phyloP scores from a whole-genome alignment of 2,329 filamentous ascomycete species.

The Botrytis cinerea region DNA sequence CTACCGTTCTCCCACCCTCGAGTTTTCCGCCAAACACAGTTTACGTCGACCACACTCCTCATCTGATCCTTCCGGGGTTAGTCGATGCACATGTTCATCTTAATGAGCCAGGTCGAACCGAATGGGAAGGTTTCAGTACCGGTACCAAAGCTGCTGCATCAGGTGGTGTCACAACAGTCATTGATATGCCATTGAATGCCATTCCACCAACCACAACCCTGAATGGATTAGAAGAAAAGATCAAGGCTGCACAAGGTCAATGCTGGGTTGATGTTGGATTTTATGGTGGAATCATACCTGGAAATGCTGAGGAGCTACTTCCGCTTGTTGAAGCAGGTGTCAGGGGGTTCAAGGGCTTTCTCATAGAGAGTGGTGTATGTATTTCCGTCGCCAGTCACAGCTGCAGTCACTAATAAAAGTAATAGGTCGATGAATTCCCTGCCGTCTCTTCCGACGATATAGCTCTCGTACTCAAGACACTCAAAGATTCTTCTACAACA shows the following conservation, averaged over 20 bases:
- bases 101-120: constrained; percentile 93
- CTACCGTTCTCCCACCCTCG: constrained; percentile 70
- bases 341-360: constrained; percentile 93
- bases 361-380: constrained; percentile 93
- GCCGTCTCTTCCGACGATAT: constrained; percentile 83
- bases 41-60: constrained; percentile 83
- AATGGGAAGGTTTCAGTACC: constrained; percentile 98
- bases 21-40: constrained; percentile 71
- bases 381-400: neutral
- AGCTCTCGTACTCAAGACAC: constrained; percentile 72
- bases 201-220: constrained; percentile 95
- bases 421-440: constrained; percentile 89
- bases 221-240: constrained; percentile 77
- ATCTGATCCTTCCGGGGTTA: constrained; percentile 83
- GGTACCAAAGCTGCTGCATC: constrained; percentile 92
- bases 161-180: constrained; percentile 91
- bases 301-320: constrained; percentile 78
- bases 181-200: constrained; percentile 97
- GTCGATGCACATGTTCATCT: constrained; percentile 98
- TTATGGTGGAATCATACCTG: constrained; percentile 91
- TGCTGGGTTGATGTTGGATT: constrained; percentile 99
- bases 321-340: constrained; percentile 83
- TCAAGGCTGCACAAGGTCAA: constrained; percentile 78
- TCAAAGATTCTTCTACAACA: constrained; percentile 81
- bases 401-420: constrained; percentile 27